Evolutionary conservation across 108 stramenopile genomes (phyloP), one percentile per base, ranked within the genome.

Genomic region (Aurantiochytrium sp.): DNA sequence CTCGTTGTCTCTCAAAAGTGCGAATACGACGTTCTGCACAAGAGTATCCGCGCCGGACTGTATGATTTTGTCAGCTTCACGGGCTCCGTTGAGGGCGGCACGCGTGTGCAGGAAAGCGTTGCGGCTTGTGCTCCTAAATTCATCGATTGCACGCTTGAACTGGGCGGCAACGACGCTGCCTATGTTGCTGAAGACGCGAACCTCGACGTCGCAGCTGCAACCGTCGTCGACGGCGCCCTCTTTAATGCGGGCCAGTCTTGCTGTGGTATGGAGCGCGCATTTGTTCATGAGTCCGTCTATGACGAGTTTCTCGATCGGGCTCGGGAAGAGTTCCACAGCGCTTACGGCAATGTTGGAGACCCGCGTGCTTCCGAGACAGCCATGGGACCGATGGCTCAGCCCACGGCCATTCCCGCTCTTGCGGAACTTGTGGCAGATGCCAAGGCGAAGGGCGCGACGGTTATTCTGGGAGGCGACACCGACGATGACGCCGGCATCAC

Each of bases 201-300:
- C 29, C 12, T 89, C 5, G 72, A 72, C 2, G 35, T 18, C 47
- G 89, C 89, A 5, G 89, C 42, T 4, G 76, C 47, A 4, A 42
- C 53, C 19, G 10, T 73, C 42, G 76, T 89, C 19, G 76, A 89
- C 44, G 89, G 89, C 43, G 73, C 43, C 12, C 60, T 72, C 35
- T 83, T 18, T n/a, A 89, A 89, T 58, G 72, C 89, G 14, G 89
- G 89, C 23, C 89, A 89, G 89, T 72, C 71, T 10, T 89, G 89
- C 44, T 89, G 88, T 28, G 72, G 53, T 58, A 72, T 89, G 23
- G 76, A 89, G 49, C 72, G 89, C 8, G 71, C 18, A 43, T 89
- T 60, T 28, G 89, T 89, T 12, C 72, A 72, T 16, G 55, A 72
- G 72, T 23, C 44, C 43, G 14, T 72, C 29, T 72, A 89, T 42